These are phyloP conservation scores for Ceratocystis huliohia DNA, from an alignment of 2,329 filamentous ascomycete species.

Conservation along the genomic window DNA sequence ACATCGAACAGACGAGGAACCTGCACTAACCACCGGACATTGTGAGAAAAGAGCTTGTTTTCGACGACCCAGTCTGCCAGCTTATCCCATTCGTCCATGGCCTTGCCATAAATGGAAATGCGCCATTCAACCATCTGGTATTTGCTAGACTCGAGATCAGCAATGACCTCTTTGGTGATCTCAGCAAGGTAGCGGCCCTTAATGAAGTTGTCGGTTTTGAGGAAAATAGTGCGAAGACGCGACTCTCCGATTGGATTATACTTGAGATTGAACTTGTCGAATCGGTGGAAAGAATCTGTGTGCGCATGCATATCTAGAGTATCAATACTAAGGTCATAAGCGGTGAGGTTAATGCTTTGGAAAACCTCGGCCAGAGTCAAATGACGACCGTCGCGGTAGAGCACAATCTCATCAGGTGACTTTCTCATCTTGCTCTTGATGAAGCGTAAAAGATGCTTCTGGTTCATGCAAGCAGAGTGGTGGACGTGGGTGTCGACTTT, in stretches of 20 bases:
- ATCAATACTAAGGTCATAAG: conserved; percentile 95
- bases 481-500: conserved; percentile 99
- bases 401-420: conserved; percentile 81
- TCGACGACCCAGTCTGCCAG: conserved; percentile 94
- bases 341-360: conserved; percentile 90
- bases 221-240: conserved; percentile 87
- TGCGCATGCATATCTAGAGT: conserved; percentile 98
- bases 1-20: conserved; percentile 90
- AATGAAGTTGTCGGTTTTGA: conserved; percentile 98
- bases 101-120: conserved; percentile 90
- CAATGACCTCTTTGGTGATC: conserved; percentile 95
- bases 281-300: conserved; percentile 94
- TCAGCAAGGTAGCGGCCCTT: conserved; percentile 90
- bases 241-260: conserved; percentile 98
- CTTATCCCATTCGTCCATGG: conserved; percentile 92
- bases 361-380: conserved; percentile 89
- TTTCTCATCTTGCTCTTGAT: conserved; percentile 99
- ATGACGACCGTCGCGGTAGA: conserved; percentile 84
- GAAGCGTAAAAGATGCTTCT: conserved; percentile 93
- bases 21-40: conserved; percentile 94
- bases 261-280: conserved; percentile 99
- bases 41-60: conserved; percentile 95
- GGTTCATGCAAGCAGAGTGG: conserved; percentile 98
- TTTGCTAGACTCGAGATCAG: conserved; percentile 94
- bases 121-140: conserved; percentile 99